These are phyloP conservation scores for Oldenlandia corymbosa DNA, from an alignment of 257 asterid genomes.

Conservation along the genomic window DNA sequence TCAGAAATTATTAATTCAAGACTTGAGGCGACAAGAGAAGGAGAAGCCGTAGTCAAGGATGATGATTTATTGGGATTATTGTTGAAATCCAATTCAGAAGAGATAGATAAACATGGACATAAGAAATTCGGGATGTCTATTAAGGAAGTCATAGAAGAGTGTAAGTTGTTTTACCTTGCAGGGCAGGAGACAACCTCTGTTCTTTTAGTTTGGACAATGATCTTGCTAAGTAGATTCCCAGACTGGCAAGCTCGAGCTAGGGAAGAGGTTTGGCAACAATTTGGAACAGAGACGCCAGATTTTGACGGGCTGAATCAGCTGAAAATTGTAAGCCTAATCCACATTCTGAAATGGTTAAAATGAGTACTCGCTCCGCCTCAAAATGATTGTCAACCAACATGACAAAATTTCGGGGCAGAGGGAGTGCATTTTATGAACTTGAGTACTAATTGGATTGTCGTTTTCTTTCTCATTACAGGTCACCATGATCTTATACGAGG, in stretches of 20 bases:
- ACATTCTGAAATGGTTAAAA: no score
- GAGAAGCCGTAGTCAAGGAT: slow-evolving; percentile 1
- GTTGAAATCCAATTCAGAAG: slow-evolving; percentile 17
- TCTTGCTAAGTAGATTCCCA: slow-evolving; percentile 17
- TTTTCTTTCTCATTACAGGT: slow-evolving; percentile 15
- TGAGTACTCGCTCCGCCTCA: no score
- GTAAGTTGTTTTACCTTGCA: slow-evolving; percentile 28
- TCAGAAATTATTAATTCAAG: slow-evolving; percentile 10
- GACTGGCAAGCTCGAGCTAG: slow-evolving; percentile 30
- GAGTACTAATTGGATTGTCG: no score
- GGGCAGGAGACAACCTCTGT: slow-evolving; percentile 29
- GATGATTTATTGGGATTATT: slow-evolving; percentile 22
- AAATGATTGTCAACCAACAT: no score
- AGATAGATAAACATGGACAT: slow-evolving; percentile 15
- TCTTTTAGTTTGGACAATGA: slow-evolving; percentile 28
- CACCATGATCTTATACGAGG: slow-evolving; percentile 24
- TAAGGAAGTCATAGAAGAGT: slow-evolving; percentile 20
- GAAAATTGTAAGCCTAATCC: slow-evolving; percentile 23
- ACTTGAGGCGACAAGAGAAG: slow-evolving; percentile 7
- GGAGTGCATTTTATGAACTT: no score
- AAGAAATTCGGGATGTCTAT: slow-evolving; percentile 12
- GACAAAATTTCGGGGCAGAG: no score
- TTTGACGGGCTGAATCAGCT: slow-evolving; percentile 21
- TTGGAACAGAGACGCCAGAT: slow-evolving; percentile 10
- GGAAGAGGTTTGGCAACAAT: slow-evolving; percentile 23